Percentiles rank a stretch among this genome's conserved stretches.
phyloP scores from a whole-genome alignment of 2,329 filamentous ascomycete genomes.

The Diaporthe sp. region DNA sequence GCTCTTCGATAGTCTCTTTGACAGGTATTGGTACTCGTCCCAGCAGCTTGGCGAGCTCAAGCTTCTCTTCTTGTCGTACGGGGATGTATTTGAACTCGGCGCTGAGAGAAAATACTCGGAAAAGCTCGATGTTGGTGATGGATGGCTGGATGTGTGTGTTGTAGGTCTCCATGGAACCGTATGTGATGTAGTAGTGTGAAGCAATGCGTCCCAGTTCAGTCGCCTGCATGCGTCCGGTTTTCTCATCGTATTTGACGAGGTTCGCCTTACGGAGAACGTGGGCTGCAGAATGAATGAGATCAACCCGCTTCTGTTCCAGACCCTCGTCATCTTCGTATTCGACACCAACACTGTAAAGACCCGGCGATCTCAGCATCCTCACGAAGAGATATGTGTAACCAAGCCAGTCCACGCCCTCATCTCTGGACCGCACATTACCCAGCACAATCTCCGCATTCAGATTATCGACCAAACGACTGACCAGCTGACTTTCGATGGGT shows the following conservation, averaged over 20 bases:
- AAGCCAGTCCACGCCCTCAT: slow-evolving; percentile 99
- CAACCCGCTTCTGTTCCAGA: slow-evolving; percentile 96
- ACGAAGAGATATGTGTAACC: slow-evolving; percentile 99
- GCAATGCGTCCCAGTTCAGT: slow-evolving; percentile 96
- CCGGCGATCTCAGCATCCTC: slow-evolving; percentile 95
- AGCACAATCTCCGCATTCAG: slow-evolving; percentile 96
- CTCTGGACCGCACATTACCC: slow-evolving; percentile 89
- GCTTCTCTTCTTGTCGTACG: slow-evolving; percentile 95
- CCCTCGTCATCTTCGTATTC: slow-evolving; percentile 95
- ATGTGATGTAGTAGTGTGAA: slow-evolving; percentile 98
- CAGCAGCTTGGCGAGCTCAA: slow-evolving; percentile 93
- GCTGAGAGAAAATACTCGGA: slow-evolving; percentile 95
- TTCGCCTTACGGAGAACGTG: slow-evolving; percentile 87
- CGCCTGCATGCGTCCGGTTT: slow-evolving; percentile 86
- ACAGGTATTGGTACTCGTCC: slow-evolving; percentile 93
- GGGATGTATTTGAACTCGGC: slow-evolving; percentile 99
- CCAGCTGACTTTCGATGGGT: slow-evolving; percentile 96
- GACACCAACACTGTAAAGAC: slow-evolving; percentile 92
- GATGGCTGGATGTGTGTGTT: slow-evolving; percentile 94
- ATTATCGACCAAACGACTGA: slow-evolving; percentile 93
- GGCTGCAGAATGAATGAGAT: slow-evolving; percentile 94
- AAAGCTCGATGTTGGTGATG: slow-evolving; percentile 93
- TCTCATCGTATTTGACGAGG: slow-evolving; percentile 95
- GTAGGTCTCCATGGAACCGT: slow-evolving; percentile 97
- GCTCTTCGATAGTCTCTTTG: slow-evolving; percentile 97